Evolutionary conservation across 495 filamentous ascomycete species (phyloP).

Genomic region (Podospora tetraspora): DNA sequence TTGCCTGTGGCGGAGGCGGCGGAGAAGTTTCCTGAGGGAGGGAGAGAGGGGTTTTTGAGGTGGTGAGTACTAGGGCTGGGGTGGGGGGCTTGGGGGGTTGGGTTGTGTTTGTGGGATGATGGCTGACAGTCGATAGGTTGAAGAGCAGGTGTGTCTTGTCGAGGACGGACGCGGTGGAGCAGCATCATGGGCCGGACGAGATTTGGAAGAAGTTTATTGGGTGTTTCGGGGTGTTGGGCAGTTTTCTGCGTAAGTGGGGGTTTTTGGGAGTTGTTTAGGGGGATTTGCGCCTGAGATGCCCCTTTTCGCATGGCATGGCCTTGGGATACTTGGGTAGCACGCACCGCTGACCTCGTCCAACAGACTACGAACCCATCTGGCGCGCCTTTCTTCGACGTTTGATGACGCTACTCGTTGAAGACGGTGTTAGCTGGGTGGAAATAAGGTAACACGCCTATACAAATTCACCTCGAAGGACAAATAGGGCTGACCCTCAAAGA

Average conservation of each 20-base stretch:
- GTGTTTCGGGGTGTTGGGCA: constrained; percentile 63
- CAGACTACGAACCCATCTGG: constrained; percentile 83
- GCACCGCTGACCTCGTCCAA: background rate
- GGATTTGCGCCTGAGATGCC: background rate
- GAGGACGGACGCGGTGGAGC: constrained; percentile 64
- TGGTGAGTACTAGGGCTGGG: constrained; percentile 33
- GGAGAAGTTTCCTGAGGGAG: constrained; percentile 64
- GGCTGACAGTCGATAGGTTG: constrained; percentile 45
- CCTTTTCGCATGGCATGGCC: background rate
- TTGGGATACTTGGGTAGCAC: background rate
- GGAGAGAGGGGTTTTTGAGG: constrained; percentile 61
- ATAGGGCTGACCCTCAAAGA: constrained; percentile 20
- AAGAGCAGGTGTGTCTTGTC: constrained; percentile 64
- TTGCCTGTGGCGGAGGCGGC: constrained; percentile 62
- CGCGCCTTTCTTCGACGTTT: constrained; percentile 64
- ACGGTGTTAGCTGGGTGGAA: constrained; percentile 81
- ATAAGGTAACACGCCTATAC: constrained; percentile 33
- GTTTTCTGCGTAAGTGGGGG: constrained; percentile 49
- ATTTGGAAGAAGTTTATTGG: constrained; percentile 74
- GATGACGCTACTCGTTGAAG: constrained; percentile 60
- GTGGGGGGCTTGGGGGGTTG: too few relatives aligned
- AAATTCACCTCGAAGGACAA: background rate
- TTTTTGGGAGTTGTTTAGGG: background rate
- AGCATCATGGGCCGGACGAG: constrained; percentile 71
- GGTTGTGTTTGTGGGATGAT: background rate